Base-by-base conservation (phyloP, 306 rosid genomes). In the Clitoria ternatea region DNA sequence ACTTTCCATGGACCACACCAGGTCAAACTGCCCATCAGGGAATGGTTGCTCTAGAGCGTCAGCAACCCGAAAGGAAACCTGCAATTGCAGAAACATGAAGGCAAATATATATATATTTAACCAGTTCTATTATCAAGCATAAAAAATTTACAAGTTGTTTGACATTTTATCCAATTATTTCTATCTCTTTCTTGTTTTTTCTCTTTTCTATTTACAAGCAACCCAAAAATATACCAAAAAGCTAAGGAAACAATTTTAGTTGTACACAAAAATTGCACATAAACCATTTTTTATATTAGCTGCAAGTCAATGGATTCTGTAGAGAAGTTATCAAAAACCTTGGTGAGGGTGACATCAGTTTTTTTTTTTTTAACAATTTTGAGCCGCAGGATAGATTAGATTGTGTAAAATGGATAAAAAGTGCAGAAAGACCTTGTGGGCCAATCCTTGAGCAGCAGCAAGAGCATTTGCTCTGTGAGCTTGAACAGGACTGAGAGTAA, bases 1-100 rank as follows among this genome's bases (percentile, higher is more conserved):
- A 69, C 98, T 94, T 79, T 94, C 98, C 98, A 94, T 89, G 50
- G 96, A 94, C 98, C 97, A 94, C 10, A 90, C 91, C 59, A 94
- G 77, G 78, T 94, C 97, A 68, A 94, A 94, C 39, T 82, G 72
- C 5, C 78, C 90, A 10, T 90, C 92, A 2, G 83, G 75, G 74
- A 94, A 94, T 49, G 98, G 98, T 64, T 88, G 97, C 3, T 87
- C 69, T 54, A 94, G 68, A 74, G 98, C 98, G 36, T 94, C 97
- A 12, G 89, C 98, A 5, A 94, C 98, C 70, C 74, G 92, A 73
- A 82, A 93, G 4, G 85, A 85, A 35, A 79, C 97, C 98, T 92
- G 79, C 60, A 11, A 56, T 56, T 9, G 19, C 60, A 66, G 39
- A 48, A 32, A 57, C 43, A 66, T 8, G 4, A 49, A 65, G 35